Evolutionary conservation across 2,329 filamentous ascomycete species (phyloP), one percentile per base, ranked within the genome.

Genomic region (Pseudocercospora ulei): DNA sequence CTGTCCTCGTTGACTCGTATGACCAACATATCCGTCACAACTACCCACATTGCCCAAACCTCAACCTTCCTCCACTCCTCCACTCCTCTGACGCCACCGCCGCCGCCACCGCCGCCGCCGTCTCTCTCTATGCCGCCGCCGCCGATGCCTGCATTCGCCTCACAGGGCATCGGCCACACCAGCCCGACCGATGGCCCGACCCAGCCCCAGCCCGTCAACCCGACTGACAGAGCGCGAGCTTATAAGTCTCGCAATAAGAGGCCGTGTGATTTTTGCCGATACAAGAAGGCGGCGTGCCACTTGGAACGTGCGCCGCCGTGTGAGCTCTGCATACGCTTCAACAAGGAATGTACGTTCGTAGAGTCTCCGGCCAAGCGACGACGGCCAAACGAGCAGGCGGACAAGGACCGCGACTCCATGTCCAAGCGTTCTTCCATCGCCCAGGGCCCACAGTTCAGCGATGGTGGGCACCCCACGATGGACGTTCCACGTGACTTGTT

Each of bases 231-330:
- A 39, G 54, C 57, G 24, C 44, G 57, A 42, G 56, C 55, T 22
- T 60, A 60, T 54, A 60, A 60, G 49, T 58, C 55, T 35, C 52
- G 58, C 12, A 59, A 58, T 42, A 59, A 59, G 48, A 55, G 65
- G 24, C 65, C 65, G 3, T 69, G 65, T 51, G 65, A 68, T 47
- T 67, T 67, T 48, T 68, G 65, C 44, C 58, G 64, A 7, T 63
- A 62, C 11, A 61, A 65, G 40, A 65, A 67, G 47, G 62, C 65
- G 1, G 65, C 65, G 6, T 68, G 65, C 46, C 63, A 65, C 39
- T 62, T 67, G 27, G 63, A 66, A 14, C 50, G 44, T 5, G 46
- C 55, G 8, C 65, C 65, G 9, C 65, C 65, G 4, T 68, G 65
- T 43, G 61, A 63, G 36, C 51, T 66, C 5, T 68, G 65, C 39